Conservation (phyloP, 495 filamentous ascomycete species). For the Talaromyces stipitatus region DNA sequence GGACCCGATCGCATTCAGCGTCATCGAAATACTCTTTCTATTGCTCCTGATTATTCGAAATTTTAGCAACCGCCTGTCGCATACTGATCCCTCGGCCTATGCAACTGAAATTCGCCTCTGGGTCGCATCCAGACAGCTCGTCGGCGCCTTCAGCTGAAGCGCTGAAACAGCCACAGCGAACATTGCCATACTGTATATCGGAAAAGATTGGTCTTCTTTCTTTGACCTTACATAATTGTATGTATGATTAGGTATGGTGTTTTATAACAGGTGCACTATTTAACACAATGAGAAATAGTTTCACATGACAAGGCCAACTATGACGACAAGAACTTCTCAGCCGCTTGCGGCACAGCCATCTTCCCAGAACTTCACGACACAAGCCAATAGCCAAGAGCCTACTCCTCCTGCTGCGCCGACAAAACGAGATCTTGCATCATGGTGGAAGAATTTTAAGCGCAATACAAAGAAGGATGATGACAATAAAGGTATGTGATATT, state of each 20-base stretch:
- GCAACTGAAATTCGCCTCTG: not conserved
- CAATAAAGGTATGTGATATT: slow-evolving; percentile 54
- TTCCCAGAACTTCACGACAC: slow-evolving; percentile 1
- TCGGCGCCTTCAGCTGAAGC: not conserved
- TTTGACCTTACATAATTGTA: not conserved
- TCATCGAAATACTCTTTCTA: slow-evolving; percentile 1
- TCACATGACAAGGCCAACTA: slow-evolving; percentile 13
- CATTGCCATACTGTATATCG: not conserved
- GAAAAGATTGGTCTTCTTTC: not conserved
- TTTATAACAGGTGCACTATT: not conserved
- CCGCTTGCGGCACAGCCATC: slow-evolving; percentile 14
- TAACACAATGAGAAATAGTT: not conserved
- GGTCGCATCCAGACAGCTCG: not conserved
- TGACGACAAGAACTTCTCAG: slow-evolving; percentile 40
- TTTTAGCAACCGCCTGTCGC: not conserved
- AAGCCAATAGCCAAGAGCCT: slow-evolving; percentile 8
- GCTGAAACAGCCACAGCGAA: slow-evolving; percentile 1
- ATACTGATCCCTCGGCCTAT: not conserved
- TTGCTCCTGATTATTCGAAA: not conserved
- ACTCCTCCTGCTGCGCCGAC: slow-evolving; percentile 52
- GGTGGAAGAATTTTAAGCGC: slow-evolving; percentile 87
- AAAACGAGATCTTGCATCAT: slow-evolving; percentile 75
- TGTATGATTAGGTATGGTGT: not conserved
- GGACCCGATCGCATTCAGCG: not conserved
- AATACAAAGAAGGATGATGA: slow-evolving; percentile 71